Conservation (phyloP, 1,139 yeast species). For the Pichia sp. region DNA sequence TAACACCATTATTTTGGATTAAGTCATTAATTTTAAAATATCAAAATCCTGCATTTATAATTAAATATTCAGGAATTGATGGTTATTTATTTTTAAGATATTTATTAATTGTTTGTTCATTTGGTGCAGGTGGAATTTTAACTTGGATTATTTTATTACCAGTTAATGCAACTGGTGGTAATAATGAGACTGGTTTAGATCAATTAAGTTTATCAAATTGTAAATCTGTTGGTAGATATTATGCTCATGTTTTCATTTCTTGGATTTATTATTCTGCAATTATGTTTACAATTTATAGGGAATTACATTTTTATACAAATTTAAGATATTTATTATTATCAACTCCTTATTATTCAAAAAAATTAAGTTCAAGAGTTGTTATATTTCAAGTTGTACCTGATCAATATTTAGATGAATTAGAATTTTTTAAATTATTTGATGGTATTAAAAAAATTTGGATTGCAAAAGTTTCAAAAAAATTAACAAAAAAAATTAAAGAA, state of each 20-base stretch:
- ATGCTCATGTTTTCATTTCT: slow-evolving; percentile 67
- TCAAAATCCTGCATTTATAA: slow-evolving; percentile 62
- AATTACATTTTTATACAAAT: slow-evolving; percentile 59
- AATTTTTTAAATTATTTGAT: slow-evolving; percentile 53
- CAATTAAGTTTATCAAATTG: slow-evolving; percentile 60
- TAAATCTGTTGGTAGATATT: slow-evolving; percentile 50
- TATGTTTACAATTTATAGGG: slow-evolving; percentile 61
- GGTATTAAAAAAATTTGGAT: slow-evolving; percentile 55
- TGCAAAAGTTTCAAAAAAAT: slow-evolving; percentile 51
- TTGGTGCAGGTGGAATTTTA: slow-evolving; percentile 60
- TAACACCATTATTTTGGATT: slow-evolving; percentile 54
- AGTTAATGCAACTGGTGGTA: slow-evolving; percentile 79
- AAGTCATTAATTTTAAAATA: slow-evolving; percentile 45
- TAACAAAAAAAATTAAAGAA: slow-evolving; percentile 48
- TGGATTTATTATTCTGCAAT: slow-evolving; percentile 61
- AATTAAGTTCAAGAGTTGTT: slow-evolving; percentile 60
- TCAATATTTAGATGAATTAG: slow-evolving; percentile 42
- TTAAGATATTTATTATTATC: slow-evolving; percentile 64
- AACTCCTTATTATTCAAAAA: slow-evolving; percentile 63
- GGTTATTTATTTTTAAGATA: slow-evolving; percentile 85
- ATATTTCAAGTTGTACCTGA: slow-evolving; percentile 58
- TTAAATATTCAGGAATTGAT: slow-evolving; percentile 80
- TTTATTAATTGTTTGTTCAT: slow-evolving; percentile 52
- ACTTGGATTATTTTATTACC: slow-evolving; percentile 80
- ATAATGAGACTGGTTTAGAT: slow-evolving; percentile 45